Base-by-base conservation (phyloP, 73 alveolate species). In the Paramecium pentaurelia region DNA sequence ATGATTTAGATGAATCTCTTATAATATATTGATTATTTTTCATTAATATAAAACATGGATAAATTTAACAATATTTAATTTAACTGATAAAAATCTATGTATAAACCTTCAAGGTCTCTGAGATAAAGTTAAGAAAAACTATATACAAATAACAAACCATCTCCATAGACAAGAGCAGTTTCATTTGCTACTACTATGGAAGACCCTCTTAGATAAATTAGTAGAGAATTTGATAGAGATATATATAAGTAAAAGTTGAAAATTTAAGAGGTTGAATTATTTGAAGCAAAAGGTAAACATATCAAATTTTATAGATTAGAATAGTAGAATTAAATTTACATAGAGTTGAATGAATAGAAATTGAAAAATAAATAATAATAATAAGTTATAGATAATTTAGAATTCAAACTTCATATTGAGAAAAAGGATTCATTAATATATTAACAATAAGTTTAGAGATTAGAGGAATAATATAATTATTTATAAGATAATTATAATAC, bases 401-500 rank as follows among this genome's bases (percentile, higher is more conserved):
- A 80, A 25, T 80, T 80, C 75, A 80, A 80, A 36, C 16, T 80
- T 10, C 42, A 25, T 18, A 80, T 80, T 6, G 91, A 80, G 54
- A 80, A 80, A 4, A 80, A 80, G 54, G 91, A 80, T 80, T 34
- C 58, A 1, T 32, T 32, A 3, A 80, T 80, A 4, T 80, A 80
- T 49, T 80, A 80, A 12, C 20, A 80, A 80, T 27, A 80, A 80
- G 91, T 80, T 27, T 20, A 38, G 10, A 80, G 58, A 80, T 80
- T 80, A 30, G 91, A 80, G 38, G 91, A 80, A 45, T 16, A 80
- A 14, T 80, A 25, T 58, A 80, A 80, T 80, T 80, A 80, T 47
- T 47, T 40, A 49, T 32, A 25, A 27, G 91, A 80, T 5, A 49
- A 30, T 44, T n/a, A 38, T 6, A 47, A 36, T 20, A 80, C 91